Conservation (phyloP, 2,329 filamentous ascomycete species). For the Colletotrichum viniferum region DNA sequence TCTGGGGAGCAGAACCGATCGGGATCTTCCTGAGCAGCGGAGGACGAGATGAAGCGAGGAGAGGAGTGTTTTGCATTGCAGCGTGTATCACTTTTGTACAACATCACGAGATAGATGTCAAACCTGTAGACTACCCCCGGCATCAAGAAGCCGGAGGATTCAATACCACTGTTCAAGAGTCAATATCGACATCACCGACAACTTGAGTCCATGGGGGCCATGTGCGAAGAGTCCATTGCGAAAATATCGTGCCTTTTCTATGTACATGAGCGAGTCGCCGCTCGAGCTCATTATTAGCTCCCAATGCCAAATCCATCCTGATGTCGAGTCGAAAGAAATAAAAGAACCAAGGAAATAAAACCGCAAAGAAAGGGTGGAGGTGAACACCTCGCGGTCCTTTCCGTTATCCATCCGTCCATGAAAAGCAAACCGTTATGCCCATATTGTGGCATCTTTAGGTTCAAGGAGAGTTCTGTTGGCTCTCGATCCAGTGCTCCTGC, state of each 20-base stretch:
- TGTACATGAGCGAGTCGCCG: not conserved
- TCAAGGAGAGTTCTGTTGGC: not conserved
- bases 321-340: not conserved
- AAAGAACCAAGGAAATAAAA: not conserved
- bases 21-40: not conserved
- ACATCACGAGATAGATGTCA: not conserved
- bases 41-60: not conserved
- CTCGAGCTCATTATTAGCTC: not conserved
- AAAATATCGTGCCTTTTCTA: not conserved
- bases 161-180: not conserved
- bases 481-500: not conserved
- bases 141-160: not conserved
- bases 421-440: not conserved
- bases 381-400: not conserved
- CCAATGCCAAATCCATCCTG: not conserved
- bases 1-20: slow-evolving; percentile 26
- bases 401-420: not conserved
- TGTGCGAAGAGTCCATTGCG: not conserved
- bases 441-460: not conserved
- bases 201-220: not conserved
- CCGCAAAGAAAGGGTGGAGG: not conserved
- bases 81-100: not conserved
- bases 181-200: not conserved
- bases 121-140: not conserved
- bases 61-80: not conserved